These are phyloP conservation scores for Mycena citricolor DNA, from an alignment of 1,284 basidiomycete species.

Conservation along the genomic window DNA sequence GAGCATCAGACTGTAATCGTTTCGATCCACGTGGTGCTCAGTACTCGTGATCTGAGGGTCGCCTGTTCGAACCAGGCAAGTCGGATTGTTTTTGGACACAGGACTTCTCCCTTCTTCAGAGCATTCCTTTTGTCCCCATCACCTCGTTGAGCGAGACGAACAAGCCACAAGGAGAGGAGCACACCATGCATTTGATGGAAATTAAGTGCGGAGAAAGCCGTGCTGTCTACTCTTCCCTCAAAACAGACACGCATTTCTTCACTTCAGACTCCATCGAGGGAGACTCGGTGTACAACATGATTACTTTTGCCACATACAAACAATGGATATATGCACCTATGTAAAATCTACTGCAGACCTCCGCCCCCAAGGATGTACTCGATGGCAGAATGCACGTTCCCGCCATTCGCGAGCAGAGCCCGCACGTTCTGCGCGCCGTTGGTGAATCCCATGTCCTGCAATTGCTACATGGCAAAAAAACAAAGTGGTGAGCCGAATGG, in stretches of 20 bases:
- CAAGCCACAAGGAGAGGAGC: no score
- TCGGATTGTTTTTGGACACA: not conserved
- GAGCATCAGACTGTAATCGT: conserved; percentile 45
- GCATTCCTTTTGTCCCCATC: no score
- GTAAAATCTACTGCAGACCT: conserved; percentile 51
- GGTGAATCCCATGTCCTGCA: conserved; percentile 85
- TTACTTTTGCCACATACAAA: no score
- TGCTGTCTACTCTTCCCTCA: no score
- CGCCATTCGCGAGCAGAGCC: conserved; percentile 82
- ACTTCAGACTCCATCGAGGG: no score
- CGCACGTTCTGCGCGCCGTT: conserved; percentile 88
- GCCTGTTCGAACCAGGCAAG: conserved; percentile 1
- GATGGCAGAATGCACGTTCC: conserved; percentile 87
- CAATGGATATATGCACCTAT: no score
- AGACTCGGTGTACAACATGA: no score
- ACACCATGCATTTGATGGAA: no score
- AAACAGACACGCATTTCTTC: no score
- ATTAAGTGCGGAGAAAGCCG: no score
- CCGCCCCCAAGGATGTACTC: conserved; percentile 87
- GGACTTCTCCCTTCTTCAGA: not conserved
- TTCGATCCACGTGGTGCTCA: no score
- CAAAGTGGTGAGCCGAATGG: conserved; percentile 33
- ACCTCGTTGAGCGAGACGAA: no score
- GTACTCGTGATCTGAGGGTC: not conserved
- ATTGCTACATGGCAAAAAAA: conserved; percentile 50